Evolutionary conservation across 331 rosid genomes (phyloP), one percentile per base, ranked within the genome.

Genomic region (Ulmus americana): DNA sequence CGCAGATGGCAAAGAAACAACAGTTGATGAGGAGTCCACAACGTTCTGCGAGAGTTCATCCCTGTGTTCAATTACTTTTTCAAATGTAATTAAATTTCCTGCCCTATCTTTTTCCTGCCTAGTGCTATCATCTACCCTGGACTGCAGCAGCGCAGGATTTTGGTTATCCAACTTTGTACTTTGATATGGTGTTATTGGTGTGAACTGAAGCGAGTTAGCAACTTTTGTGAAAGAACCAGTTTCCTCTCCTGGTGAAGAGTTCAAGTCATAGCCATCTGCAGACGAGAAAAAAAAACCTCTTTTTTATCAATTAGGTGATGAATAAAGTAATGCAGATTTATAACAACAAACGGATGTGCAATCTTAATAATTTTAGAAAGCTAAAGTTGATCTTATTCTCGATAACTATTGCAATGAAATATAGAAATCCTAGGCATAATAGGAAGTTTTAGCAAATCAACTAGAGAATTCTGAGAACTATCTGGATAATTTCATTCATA

Each of bases 221-320:
- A 65, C 67, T 74, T 64, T 61, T 56, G 74, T 39, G 70, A 53
- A 51, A 59, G 75, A 69, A 64, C 77, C 68, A 57, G 65, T 66
- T 75, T 83, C 80, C 68, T 70, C 65, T 42, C 41, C 55, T 40
- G 80, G 79, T 46, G 68, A 44, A 22, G 69, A 71, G 77, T 82
- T 86, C 70, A 75, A 59, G 67, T 80, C 83, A 59, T 80, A 75
- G 72, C 22, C 82, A 88, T 90, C 97, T 88, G 94, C 45, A 52
- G 45, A 51, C 69, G 72, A 71, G 57, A 68, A 42, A 70, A 73
- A 68, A 60, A 18, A 73, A 76, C 65, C 54, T 43, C 68, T 64
- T 38, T 55, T 53, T 72, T 45, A 20, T 64, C 59, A 68, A 41
- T 70, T 20, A 43, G 65, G 58, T 40, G 67, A 44, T 9, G 28